These are phyloP conservation scores for Candida neerlandica DNA, from an alignment of 1,139 yeast genomes.

Conservation along the genomic window DNA sequence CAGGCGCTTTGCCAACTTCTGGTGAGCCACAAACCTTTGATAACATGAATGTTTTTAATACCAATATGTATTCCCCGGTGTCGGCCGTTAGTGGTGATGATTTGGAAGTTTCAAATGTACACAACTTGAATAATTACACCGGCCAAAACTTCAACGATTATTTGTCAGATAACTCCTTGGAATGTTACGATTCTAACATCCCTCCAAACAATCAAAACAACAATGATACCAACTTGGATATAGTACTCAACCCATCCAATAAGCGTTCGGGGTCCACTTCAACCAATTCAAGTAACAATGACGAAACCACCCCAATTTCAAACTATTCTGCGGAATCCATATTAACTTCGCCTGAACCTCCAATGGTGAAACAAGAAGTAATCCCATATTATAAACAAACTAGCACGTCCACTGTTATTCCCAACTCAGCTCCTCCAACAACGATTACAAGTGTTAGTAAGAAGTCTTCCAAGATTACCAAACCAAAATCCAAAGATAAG, in stretches of 20 bases:
- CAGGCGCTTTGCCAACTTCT: conserved; percentile 22
- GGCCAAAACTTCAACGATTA: conserved; percentile 9
- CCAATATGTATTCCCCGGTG: conserved; percentile 13
- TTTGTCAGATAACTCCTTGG: conserved; percentile 14
- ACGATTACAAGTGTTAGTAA: conserved; percentile 1
- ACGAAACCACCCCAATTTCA: conserved; percentile 26
- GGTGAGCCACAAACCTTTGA: not conserved
- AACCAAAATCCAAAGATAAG: conserved; percentile 52
- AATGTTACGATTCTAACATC: conserved; percentile 10
- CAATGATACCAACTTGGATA: conserved; percentile 3
- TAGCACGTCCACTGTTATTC: not conserved
- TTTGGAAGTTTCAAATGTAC: conserved; percentile 5
- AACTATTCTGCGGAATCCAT: conserved; percentile 30
- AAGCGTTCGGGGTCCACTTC: conserved; percentile 14
- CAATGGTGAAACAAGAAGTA: conserved; percentile 11
- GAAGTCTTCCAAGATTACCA: conserved; percentile 23
- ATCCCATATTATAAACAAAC: not conserved
- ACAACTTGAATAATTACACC: conserved; percentile 9
- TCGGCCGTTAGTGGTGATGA: conserved; percentile 16
- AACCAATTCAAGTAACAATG: conserved; percentile 13
- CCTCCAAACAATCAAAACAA: not conserved
- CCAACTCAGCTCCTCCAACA: not conserved
- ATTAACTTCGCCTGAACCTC: conserved; percentile 37
- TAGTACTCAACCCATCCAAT: conserved; percentile 6
- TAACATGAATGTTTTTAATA: conserved; percentile 3